A percentile compares a stretch with the other conserved stretches of the same genome.
Conservation (phyloP, 768 basidiomycete genomes). For the Kwoniella bestiolae region DNA sequence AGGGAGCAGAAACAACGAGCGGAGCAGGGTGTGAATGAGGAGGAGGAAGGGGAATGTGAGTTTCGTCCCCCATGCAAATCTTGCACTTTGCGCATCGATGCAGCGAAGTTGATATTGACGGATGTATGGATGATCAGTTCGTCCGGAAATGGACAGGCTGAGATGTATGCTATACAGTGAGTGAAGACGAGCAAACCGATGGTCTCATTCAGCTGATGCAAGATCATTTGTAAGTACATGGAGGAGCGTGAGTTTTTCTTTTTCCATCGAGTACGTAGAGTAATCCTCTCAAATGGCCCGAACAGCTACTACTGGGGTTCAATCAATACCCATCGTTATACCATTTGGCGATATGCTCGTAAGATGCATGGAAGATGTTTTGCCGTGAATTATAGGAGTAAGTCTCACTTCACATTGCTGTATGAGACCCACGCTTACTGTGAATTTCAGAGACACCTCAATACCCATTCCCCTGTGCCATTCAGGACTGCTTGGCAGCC, state of each 20-base stretch:
- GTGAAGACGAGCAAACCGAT: conserved; percentile 39
- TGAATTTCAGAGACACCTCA: conserved; percentile 69
- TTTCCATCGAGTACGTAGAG: too few relatives aligned
- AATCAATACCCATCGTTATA: conserved; percentile 58
- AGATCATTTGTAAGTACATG: conserved; percentile 47
- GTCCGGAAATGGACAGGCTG: conserved; percentile 76
- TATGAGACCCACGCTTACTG: not conserved
- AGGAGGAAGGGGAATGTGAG: conserved; percentile 21
- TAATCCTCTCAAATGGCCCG: not conserved
- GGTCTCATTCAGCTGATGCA: not conserved
- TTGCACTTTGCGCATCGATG: not conserved
- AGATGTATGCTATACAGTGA: conserved; percentile 81
- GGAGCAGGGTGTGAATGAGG: conserved; percentile 52
- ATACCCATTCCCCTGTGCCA: conserved; percentile 86
- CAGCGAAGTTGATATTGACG: not conserved
- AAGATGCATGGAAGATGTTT: conserved; percentile 93
- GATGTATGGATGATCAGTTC: conserved; percentile 49
- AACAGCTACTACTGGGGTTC: conserved; percentile 58
- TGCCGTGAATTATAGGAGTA: conserved; percentile 64
- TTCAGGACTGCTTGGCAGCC: conserved; percentile 86
- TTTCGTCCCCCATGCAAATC: not conserved
- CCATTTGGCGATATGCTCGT: conserved; percentile 79
- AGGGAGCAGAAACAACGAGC: conserved; percentile 32
- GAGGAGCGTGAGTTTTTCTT: conserved; percentile 56
- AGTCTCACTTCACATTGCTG: not conserved